Evolutionary conservation across 768 basidiomycete species (phyloP).

Genomic region (Cyathus striatus): DNA sequence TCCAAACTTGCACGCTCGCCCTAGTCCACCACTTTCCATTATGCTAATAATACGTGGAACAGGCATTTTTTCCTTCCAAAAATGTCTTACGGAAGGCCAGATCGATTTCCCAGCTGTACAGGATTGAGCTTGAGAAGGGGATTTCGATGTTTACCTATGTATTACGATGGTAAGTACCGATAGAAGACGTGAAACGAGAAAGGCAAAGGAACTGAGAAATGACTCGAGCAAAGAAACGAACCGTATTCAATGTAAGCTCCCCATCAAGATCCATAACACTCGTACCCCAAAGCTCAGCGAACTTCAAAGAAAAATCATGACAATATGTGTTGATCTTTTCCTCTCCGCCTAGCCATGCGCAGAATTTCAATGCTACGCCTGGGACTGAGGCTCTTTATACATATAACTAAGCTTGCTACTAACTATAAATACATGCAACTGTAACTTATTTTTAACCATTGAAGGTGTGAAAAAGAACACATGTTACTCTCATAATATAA

Average conservation of each 20-base stretch:
- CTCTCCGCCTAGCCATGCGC: constrained; percentile 79
- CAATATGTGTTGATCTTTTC: constrained; percentile 71
- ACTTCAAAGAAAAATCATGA: constrained; percentile 57
- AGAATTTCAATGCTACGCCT: constrained; percentile 66
- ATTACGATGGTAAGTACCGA: too few species aligned
- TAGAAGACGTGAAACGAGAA: too few species aligned
- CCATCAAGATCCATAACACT: constrained; percentile 55
- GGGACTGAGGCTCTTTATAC: too few species aligned
- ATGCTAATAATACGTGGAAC: constrained; percentile 26
- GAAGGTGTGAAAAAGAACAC: too few species aligned
- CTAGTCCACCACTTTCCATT: constrained; percentile 34
- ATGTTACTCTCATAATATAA: too few species aligned
- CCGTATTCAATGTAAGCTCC: constrained; percentile 74
- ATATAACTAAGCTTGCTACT: too few species aligned
- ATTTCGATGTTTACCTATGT: constrained; percentile 39
- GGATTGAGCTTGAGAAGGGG: constrained; percentile 23
- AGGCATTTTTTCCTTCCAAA: constrained; percentile 22
- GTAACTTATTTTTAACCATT: too few species aligned
- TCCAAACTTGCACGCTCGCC: constrained; percentile 35
- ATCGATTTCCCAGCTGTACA: constrained; percentile 12
- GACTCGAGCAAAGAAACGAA: constrained; percentile 23
- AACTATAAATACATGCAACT: too few species aligned
- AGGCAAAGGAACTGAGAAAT: too few species aligned
- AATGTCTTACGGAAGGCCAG: constrained; percentile 19
- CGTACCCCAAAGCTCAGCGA: constrained; percentile 66